Base-by-base conservation (phyloP, 164 flowering plant genomes). In the Nymphaea thermarum region DNA sequence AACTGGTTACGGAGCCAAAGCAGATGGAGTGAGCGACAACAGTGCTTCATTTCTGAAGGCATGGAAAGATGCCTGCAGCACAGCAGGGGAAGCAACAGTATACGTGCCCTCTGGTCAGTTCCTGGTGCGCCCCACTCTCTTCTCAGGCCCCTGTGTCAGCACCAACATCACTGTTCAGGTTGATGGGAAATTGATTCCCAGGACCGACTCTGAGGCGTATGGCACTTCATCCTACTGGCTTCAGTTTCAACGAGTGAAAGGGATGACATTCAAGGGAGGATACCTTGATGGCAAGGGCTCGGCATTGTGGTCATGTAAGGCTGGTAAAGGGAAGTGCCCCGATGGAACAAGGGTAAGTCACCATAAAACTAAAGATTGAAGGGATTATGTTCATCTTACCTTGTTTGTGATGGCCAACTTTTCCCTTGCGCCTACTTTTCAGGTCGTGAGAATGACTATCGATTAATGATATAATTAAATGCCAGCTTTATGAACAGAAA, bases 21-120 rank as follows among this genome's bases (percentile, higher is more conserved):
- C 74, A 2, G 80, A 75, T 42, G 78, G 76, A 1, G 66, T 14
- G 42, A 70, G 72, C 6, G 74, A 72, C 43, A 62, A 75, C 4
- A 72, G 73, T 8, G 47, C 8, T 6, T n/a, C 80, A 2, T 70
- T 78, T 60, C 73, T 75, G 8, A 57, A 43, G 6, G 77, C 81
- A 60, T 78, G 81, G 81, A 60, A 57, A 2, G 57, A 68, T 1
- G 78, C 78, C 44, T 78, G 81, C 66, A 71, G 63, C 44, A 71
- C 81, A 3, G 12, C 15, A 6, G 43, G 15, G 1, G 67, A 78
- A 1, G 59, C 75, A 0, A 69, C 67, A 16, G 59, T 78, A 14
- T 71, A 68, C 36, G 78, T 78, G 0, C 78, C 81, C 12, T 51
- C 47, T 17, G 81, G 81, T 42, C 44, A 63, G 18, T 78, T 42